These are phyloP conservation scores for Tuber indicum DNA, from an alignment of 495 filamentous ascomycete genomes.

Conservation along the genomic window DNA sequence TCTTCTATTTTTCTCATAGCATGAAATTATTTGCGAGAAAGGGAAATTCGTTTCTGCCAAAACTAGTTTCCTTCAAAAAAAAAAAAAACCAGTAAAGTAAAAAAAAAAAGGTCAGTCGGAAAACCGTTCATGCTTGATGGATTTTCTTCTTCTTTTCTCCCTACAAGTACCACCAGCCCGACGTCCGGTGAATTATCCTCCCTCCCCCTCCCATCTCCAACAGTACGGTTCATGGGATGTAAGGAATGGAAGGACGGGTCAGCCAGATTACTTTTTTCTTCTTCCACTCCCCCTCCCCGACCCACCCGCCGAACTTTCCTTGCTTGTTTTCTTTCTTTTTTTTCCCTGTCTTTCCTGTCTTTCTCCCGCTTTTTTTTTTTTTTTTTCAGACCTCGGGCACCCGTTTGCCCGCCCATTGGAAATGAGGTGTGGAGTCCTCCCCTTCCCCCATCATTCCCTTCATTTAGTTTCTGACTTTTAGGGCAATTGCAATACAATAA, in stretches of 20 bases:
- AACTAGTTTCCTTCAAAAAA: background rate
- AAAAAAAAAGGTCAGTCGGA: background rate
- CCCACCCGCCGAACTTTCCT: background rate
- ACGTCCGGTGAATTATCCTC: background rate
- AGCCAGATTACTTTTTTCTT: background rate
- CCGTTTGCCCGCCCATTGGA: background rate
- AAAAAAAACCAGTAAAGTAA: background rate
- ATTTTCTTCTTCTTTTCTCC: background rate
- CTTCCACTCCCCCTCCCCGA: background rate
- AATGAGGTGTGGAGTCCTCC: background rate
- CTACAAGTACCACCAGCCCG: background rate
- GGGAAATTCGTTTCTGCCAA: background rate
- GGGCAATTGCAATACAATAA: background rate
- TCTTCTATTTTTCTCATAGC: background rate
- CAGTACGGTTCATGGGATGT: background rate
- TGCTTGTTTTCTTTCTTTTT: background rate
- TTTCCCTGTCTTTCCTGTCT: background rate
- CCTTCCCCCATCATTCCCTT: background rate
- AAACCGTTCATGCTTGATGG: background rate
- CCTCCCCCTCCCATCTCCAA: background rate
- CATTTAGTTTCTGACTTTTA: background rate
- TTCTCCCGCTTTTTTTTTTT: background rate
- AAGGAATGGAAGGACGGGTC: background rate
- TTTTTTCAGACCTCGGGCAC: background rate
- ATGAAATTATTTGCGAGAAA: conserved; percentile 5